Evolutionary conservation across 2,329 filamentous ascomycete species (phyloP).

Genomic region (Sarocladium oryzae): DNA sequence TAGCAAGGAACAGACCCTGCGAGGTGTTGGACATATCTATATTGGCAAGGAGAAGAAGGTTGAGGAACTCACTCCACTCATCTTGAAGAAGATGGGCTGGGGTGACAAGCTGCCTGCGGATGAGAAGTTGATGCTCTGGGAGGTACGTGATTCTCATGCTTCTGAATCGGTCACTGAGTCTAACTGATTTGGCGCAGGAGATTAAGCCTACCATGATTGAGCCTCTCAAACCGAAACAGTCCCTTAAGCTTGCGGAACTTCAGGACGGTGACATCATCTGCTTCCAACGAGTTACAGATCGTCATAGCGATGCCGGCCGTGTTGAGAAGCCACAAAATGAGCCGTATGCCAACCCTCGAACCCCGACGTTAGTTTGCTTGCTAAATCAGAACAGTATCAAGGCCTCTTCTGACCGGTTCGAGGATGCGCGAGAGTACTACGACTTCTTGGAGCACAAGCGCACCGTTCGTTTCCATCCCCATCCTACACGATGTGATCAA

Average conservation of each 20-base stretch:
- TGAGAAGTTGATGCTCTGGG: slow-evolving; percentile 66
- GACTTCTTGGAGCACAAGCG: slow-evolving; percentile 86
- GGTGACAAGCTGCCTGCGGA: slow-evolving; percentile 61
- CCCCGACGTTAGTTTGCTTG: background rate
- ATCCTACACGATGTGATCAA: slow-evolving; percentile 48
- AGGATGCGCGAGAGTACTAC: slow-evolving; percentile 81
- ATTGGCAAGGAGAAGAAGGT: slow-evolving; percentile 84
- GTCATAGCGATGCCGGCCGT: slow-evolving; percentile 29
- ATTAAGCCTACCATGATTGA: slow-evolving; percentile 99
- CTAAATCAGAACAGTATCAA: slow-evolving; percentile 16
- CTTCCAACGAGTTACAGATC: slow-evolving; percentile 65
- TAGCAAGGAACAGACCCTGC: slow-evolving; percentile 64
- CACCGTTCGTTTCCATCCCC: slow-evolving; percentile 69
- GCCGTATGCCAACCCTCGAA: slow-evolving; percentile 18
- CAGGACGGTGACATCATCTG: slow-evolving; percentile 97
- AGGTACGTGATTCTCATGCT: slow-evolving; percentile 40
- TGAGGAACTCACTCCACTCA: slow-evolving; percentile 70
- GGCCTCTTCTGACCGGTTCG: slow-evolving; percentile 44
- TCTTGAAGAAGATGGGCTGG: slow-evolving; percentile 82
- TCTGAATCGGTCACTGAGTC: background rate
- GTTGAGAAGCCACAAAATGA: slow-evolving; percentile 25
- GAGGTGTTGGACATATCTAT: slow-evolving; percentile 77
- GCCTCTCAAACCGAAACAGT: slow-evolving; percentile 82
- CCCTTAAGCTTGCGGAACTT: slow-evolving; percentile 83
- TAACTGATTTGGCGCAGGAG: slow-evolving; percentile 45